These are phyloP conservation scores for Penicillium tannophilum DNA, from an alignment of 495 filamentous ascomycete genomes.

Conservation along the genomic window DNA sequence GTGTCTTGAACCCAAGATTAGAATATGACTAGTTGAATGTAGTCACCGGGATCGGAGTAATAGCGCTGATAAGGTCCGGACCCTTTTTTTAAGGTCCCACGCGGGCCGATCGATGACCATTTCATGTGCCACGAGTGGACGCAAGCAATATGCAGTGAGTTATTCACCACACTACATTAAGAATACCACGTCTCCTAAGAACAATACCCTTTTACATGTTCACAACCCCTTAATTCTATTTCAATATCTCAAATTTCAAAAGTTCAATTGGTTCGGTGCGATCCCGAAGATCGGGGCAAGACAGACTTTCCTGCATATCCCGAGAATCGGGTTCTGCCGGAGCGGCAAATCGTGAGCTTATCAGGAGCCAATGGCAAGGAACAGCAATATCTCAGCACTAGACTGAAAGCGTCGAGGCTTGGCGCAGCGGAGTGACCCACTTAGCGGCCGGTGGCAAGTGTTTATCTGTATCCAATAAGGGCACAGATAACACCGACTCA, in stretches of 20 bases:
- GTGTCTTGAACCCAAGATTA: neutral
- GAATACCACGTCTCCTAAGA: neutral
- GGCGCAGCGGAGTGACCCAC: constrained; percentile 7
- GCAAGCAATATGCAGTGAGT: neutral
- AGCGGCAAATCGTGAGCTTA: constrained; percentile 17
- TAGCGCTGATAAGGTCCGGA: constrained; percentile 13
- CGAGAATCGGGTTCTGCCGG: constrained; percentile 12
- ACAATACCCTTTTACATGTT: neutral
- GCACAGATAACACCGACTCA: neutral
- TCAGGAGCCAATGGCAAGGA: constrained; percentile 18
- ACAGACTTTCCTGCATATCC: neutral
- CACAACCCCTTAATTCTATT: too few species aligned
- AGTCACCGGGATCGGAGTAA: neutral
- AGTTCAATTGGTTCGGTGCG: too few species aligned
- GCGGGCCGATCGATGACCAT: constrained; percentile 15
- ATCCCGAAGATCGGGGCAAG: neutral
- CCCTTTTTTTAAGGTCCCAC: constrained; percentile 9
- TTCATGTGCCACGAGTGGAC: neutral
- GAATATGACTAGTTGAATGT: constrained; percentile 1
- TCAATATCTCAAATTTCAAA: too few species aligned
- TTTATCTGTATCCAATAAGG: constrained; percentile 13
- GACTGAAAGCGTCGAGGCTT: constrained; percentile 4
- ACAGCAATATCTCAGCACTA: neutral
- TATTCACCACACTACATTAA: neutral
- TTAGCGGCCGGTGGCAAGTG: constrained; percentile 10